Evolutionary conservation across 805 yeast genomes (phyloP).

Genomic region (Wickerhamomyces tratensis): DNA sequence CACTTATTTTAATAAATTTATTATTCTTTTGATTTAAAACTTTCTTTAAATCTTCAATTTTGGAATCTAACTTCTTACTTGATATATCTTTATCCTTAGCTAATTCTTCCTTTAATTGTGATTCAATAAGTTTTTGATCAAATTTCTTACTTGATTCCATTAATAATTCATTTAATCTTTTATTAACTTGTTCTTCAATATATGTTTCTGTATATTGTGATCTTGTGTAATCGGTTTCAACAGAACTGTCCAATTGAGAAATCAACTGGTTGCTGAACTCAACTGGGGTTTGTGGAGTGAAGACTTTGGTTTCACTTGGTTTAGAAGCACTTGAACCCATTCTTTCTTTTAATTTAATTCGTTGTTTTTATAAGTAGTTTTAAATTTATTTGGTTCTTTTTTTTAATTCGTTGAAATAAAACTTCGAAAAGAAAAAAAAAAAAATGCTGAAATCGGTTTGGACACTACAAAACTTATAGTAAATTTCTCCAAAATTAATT

Average conservation of each 20-base stretch:
- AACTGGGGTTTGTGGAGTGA: conserved; percentile 57
- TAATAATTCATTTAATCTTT: conserved; percentile 45
- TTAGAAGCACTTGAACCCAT: conserved; percentile 58
- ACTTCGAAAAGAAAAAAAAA: too few species aligned
- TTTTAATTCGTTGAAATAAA: too few species aligned
- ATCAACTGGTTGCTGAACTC: conserved; percentile 58
- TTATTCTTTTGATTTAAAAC: conserved; percentile 27
- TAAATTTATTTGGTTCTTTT: too few species aligned
- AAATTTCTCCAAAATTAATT: too few species aligned
- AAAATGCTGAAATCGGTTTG: too few species aligned
- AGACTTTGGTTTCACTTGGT: conserved; percentile 52
- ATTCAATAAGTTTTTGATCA: conserved; percentile 35
- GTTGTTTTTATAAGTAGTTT: too few species aligned
- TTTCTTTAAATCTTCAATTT: conserved; percentile 27
- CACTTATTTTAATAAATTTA: conserved; percentile 23
- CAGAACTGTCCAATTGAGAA: conserved; percentile 49
- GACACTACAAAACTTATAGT: too few species aligned
- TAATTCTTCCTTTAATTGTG: conserved; percentile 26
- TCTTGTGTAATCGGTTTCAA: conserved; percentile 64
- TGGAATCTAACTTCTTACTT: conserved; percentile 27
- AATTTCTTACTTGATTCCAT: conserved; percentile 40
- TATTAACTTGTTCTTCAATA: conserved; percentile 54
- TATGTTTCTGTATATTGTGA: conserved; percentile 58
- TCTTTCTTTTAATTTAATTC: background rate
- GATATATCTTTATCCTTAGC: conserved; percentile 22